A percentile compares a stretch with the other conserved stretches of the same genome.
phyloP scores from a whole-genome alignment of 306 rosid species.

The Bauhinia variegata region DNA sequence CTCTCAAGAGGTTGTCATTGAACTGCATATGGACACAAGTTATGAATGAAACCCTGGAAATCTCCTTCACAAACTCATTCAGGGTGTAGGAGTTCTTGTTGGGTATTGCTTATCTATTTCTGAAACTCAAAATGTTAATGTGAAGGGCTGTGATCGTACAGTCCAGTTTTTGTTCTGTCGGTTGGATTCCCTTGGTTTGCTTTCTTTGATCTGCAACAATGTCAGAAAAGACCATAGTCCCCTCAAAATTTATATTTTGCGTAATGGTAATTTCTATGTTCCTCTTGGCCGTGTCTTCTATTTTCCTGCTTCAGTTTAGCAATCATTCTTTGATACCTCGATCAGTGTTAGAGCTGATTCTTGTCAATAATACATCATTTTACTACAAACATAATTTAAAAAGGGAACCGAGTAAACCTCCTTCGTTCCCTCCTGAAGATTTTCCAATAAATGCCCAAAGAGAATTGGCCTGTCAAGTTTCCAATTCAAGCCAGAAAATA shows the following conservation, averaged over 20 bases:
- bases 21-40: neutral
- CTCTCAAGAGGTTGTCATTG: neutral
- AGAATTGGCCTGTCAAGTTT: slow-evolving; percentile 44
- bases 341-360: slow-evolving; percentile 73
- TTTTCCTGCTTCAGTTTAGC: slow-evolving; percentile 74
- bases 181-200: slow-evolving; percentile 6
- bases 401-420: slow-evolving; percentile 41
- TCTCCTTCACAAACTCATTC: slow-evolving; percentile 29
- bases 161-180: slow-evolving; percentile 25
- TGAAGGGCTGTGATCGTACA: slow-evolving; percentile 5
- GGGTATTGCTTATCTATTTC: slow-evolving; percentile 14
- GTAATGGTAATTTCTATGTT: slow-evolving; percentile 67
- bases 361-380: slow-evolving; percentile 64
- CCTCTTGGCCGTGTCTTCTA: slow-evolving; percentile 71
- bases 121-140: slow-evolving; percentile 32
- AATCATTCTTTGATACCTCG: slow-evolving; percentile 65
- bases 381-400: slow-evolving; percentile 55
- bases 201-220: slow-evolving; percentile 47
- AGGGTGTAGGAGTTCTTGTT: slow-evolving; percentile 35
- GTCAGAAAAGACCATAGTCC: slow-evolving; percentile 74
- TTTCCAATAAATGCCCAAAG: slow-evolving; percentile 29
- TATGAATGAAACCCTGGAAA: slow-evolving; percentile 18
- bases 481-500: slow-evolving; percentile 38
- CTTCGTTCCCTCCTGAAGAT: slow-evolving; percentile 40
- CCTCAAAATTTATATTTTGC: slow-evolving; percentile 64